Conservation (phyloP, 2,329 filamentous ascomycete species). For the Chaetomium sp. region DNA sequence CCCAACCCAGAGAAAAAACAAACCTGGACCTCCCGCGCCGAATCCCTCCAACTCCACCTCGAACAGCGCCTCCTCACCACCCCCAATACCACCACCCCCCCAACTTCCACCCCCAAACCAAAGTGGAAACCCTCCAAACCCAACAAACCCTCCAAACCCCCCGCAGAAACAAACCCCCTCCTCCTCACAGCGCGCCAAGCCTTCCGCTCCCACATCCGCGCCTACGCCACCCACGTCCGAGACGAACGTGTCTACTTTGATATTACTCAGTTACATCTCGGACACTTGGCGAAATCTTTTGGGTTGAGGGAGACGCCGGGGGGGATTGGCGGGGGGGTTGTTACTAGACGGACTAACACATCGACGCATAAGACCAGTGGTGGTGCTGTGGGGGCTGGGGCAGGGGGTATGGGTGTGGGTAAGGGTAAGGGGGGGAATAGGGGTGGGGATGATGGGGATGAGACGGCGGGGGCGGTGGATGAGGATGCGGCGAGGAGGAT, state of each 20-base stretch:
- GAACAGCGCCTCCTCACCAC: conserved; percentile 49
- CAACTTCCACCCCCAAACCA: conserved; percentile 6
- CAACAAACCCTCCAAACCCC: conserved; percentile 1
- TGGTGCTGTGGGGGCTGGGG: not conserved
- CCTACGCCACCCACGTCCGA: conserved; percentile 88
- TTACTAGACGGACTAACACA: conserved; percentile 35
- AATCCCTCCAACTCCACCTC: conserved; percentile 52
- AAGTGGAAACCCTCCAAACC: conserved; percentile 12
- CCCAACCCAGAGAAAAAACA: conserved; percentile 52
- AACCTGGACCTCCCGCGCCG: conserved; percentile 39
- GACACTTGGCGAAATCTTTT: conserved; percentile 91
- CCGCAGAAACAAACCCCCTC: conserved; percentile 47
- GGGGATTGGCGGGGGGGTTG: conserved; percentile 61
- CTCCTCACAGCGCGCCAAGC: conserved; percentile 77
- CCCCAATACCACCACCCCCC: conserved; percentile 2
- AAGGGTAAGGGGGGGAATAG: not conserved
- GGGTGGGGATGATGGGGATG: conserved; percentile 35
- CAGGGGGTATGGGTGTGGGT: conserved; percentile 20
- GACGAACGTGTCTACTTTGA: conserved; percentile 84
- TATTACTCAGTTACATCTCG: conserved; percentile 83
- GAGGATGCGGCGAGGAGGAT: conserved; percentile 56
- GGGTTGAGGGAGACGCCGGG: conserved; percentile 82
- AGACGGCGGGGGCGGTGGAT: conserved; percentile 38
- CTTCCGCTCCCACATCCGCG: conserved; percentile 86
- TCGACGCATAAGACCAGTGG: conserved; percentile 17